A percentile compares a stretch with the other conserved stretches of the same genome.
phyloP scores from a whole-genome alignment of 257 asterid genomes.

The Henckelia pumila region DNA sequence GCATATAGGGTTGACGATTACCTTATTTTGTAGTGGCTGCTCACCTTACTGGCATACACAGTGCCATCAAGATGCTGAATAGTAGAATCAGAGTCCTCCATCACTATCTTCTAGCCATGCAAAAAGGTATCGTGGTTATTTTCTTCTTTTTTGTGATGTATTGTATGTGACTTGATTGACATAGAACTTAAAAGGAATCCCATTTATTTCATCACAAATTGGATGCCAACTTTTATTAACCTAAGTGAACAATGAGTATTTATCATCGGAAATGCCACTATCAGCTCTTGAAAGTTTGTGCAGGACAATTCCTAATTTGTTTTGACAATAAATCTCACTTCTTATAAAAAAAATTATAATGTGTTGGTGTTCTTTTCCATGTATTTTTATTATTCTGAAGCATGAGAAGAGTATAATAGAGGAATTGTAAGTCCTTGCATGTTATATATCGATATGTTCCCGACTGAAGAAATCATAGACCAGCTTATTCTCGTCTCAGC shows the following conservation, averaged over 20 bases:
- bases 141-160: not conserved
- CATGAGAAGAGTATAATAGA: not conserved
- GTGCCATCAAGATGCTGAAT: constrained; percentile 94
- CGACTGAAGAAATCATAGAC: not conserved
- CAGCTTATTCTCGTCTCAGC: constrained; percentile 9
- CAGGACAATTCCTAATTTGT: not conserved
- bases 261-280: not conserved
- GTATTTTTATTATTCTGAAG: constrained; percentile 10
- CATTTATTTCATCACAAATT: no score
- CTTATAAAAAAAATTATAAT: no score
- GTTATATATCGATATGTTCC: constrained; percentile 1
- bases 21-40: constrained; percentile 70
- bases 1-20: not conserved
- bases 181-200: not conserved
- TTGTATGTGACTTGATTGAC: not conserved
- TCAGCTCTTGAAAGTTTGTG: not conserved
- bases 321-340: no score
- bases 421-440: not conserved
- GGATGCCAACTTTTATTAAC: no score
- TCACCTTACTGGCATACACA: constrained; percentile 94
- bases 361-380: not conserved
- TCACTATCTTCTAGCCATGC: constrained; percentile 87
- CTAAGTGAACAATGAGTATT: not conserved
- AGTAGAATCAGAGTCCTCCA: constrained; percentile 86
- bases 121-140: constrained; percentile 58